These are phyloP conservation scores for Amylostereum areolatum DNA, from an alignment of 1,284 basidiomycete species.

Conservation along the genomic window DNA sequence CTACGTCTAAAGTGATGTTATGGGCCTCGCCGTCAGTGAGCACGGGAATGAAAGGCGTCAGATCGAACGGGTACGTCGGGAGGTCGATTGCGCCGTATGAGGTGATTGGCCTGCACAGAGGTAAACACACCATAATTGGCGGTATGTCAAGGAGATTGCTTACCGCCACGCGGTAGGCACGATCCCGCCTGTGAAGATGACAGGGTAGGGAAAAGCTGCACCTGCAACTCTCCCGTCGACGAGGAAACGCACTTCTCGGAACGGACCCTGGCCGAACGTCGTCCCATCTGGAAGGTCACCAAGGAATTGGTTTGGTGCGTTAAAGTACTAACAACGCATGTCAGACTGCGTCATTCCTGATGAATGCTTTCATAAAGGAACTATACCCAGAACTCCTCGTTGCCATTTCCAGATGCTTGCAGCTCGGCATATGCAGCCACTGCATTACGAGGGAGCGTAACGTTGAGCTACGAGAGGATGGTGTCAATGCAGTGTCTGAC, in stretches of 20 bases:
- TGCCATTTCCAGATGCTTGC: slow-evolving; percentile 64
- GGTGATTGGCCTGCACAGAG: slow-evolving; percentile 54
- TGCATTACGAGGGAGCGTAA: slow-evolving; percentile 65
- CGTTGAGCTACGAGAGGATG: slow-evolving; percentile 39
- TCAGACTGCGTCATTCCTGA: slow-evolving; percentile 5
- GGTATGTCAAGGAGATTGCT: slow-evolving; percentile 4
- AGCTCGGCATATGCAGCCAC: slow-evolving; percentile 66
- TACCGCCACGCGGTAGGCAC: slow-evolving; percentile 69
- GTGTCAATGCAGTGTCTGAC: background rate
- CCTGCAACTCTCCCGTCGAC: slow-evolving; percentile 72
- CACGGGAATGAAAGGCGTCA: slow-evolving; percentile 72
- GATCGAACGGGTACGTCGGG: slow-evolving; percentile 73
- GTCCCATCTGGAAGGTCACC: slow-evolving; percentile 44
- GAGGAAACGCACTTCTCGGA: slow-evolving; percentile 71
- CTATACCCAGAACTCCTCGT: slow-evolving; percentile 75
- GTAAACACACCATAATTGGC: background rate
- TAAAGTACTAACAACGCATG: slow-evolving; percentile 52
- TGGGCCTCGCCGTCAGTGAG: slow-evolving; percentile 67
- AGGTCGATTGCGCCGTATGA: slow-evolving; percentile 75
- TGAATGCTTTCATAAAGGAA: background rate
- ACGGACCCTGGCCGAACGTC: slow-evolving; percentile 58
- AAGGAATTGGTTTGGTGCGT: slow-evolving; percentile 57
- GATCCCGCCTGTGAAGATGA: slow-evolving; percentile 80
- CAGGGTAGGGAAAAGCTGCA: slow-evolving; percentile 68
- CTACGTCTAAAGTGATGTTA: slow-evolving; percentile 65